These are phyloP conservation scores for Kluyveromyces marxianus DNA, from an alignment of 1,139 yeast species.

Conservation along the genomic window DNA sequence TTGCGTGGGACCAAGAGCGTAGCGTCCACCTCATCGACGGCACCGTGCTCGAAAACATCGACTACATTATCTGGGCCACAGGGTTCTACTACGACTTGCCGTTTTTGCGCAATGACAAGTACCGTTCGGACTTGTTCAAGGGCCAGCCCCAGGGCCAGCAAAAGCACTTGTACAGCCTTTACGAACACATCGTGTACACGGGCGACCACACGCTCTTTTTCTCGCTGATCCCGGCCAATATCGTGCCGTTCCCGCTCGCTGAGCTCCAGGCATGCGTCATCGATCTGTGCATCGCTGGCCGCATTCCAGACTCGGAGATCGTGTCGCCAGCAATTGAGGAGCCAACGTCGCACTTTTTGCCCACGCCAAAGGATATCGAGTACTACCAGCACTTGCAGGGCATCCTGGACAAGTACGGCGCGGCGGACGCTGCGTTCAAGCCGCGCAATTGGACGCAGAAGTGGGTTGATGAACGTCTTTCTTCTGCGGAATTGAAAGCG, in stretches of 20 bases:
- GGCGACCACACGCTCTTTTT: conserved; percentile 52
- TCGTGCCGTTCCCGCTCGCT: conserved; percentile 52
- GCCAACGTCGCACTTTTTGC: conserved; percentile 23
- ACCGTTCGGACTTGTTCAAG: conserved; percentile 35
- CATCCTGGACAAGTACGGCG: conserved; percentile 10
- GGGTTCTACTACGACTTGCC: conserved; percentile 51
- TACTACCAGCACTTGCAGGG: conserved; percentile 26
- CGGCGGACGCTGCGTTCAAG: not conserved
- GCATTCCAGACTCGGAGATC: conserved; percentile 36
- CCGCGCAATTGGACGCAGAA: conserved; percentile 1
- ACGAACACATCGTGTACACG: conserved; percentile 45
- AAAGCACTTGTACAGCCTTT: conserved; percentile 41
- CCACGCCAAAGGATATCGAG: conserved; percentile 24
- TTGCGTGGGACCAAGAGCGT: conserved; percentile 29
- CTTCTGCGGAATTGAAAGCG: not conserved
- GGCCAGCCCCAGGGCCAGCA: conserved; percentile 33
- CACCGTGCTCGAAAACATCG: conserved; percentile 35
- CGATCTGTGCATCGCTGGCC: conserved; percentile 47
- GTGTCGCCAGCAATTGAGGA: conserved; percentile 10
- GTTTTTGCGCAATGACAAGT: conserved; percentile 33
- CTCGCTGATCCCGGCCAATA: conserved; percentile 43
- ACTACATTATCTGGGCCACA: conserved; percentile 53
- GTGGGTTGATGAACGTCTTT: not conserved
- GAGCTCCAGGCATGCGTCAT: conserved; percentile 54
- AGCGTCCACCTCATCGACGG: conserved; percentile 37